Evolutionary conservation across 495 filamentous ascomycete species (phyloP).

Genomic region (Daldinia grandis): DNA sequence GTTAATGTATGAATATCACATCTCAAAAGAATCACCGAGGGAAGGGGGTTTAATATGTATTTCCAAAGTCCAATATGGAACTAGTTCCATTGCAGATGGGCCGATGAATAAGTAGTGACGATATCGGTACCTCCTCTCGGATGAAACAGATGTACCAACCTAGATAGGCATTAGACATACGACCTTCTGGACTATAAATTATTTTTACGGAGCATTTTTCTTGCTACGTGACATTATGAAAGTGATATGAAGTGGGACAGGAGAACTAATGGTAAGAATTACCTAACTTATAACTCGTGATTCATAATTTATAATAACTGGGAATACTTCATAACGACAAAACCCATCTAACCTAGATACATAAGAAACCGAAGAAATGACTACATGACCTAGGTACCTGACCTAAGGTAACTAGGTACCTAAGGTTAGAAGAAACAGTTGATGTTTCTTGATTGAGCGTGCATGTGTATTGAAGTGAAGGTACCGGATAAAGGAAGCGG

Average conservation of each 20-base stretch:
- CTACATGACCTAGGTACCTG: too few species aligned
- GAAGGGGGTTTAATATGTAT: conserved; percentile 27
- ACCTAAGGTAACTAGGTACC: too few species aligned
- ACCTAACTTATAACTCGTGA: too few species aligned
- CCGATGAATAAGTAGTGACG: conserved; percentile 21
- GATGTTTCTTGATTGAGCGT: background rate
- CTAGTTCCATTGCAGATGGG: conserved; percentile 25
- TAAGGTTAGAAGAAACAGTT: too few species aligned
- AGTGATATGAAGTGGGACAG: background rate
- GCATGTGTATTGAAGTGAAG: background rate
- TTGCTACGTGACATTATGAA: conserved; percentile 1
- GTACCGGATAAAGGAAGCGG: background rate
- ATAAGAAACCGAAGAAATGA: too few species aligned
- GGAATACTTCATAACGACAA: background rate
- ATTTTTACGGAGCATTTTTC: background rate
- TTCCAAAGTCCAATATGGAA: conserved; percentile 37
- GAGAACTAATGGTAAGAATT: background rate
- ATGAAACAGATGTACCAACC: conserved; percentile 6
- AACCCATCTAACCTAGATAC: background rate
- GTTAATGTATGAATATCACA: conserved; percentile 43
- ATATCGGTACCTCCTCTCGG: conserved; percentile 28
- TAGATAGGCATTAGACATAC: background rate
- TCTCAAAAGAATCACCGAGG: conserved; percentile 42
- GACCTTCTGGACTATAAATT: background rate
- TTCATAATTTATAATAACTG: background rate